Evolutionary conservation across 2,329 filamentous ascomycete species (phyloP).

Genomic region (Apiospora marii): DNA sequence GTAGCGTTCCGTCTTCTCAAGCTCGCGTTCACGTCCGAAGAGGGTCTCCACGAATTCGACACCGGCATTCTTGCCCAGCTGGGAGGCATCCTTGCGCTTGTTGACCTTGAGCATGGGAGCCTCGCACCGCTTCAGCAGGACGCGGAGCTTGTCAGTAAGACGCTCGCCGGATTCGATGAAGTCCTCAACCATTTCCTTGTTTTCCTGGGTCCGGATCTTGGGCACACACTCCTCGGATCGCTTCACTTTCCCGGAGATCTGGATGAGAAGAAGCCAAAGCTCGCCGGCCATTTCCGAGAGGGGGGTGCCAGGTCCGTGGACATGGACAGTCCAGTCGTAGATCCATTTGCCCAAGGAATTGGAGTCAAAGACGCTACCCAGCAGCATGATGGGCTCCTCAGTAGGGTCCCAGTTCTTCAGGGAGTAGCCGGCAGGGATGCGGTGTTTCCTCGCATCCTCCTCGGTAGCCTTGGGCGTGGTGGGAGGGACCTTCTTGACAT

Average conservation of each 20-base stretch:
- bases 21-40: slow-evolving; percentile 89
- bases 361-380: slow-evolving; percentile 95
- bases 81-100: slow-evolving; percentile 72
- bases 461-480: slow-evolving; percentile 59
- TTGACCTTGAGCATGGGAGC: slow-evolving; percentile 92
- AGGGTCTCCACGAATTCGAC: slow-evolving; percentile 96
- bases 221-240: slow-evolving; percentile 80
- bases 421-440: slow-evolving; percentile 89
- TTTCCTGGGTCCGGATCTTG: slow-evolving; percentile 76
- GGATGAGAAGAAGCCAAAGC: slow-evolving; percentile 93
- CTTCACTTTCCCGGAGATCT: slow-evolving; percentile 93
- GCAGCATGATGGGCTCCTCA: slow-evolving; percentile 90
- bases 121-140: slow-evolving; percentile 89
- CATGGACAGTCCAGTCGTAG: slow-evolving; percentile 98
- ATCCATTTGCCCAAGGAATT: slow-evolving; percentile 99
- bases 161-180: slow-evolving; percentile 91
- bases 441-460: slow-evolving; percentile 67
- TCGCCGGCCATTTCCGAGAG: slow-evolving; percentile 93
- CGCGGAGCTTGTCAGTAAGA: slow-evolving; percentile 83
- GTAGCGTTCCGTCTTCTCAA: slow-evolving; percentile 89
- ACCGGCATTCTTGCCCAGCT: slow-evolving; percentile 90
- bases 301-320: slow-evolving; percentile 80
- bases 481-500: slow-evolving; percentile 48
- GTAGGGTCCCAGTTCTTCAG: slow-evolving; percentile 98
- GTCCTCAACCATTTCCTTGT: slow-evolving; percentile 83